A percentile compares a stretch with the other conserved stretches of the same genome.
Evolutionary conservation across 305 asterid species (phyloP).

Genomic region (Fraxinus paxiana): DNA sequence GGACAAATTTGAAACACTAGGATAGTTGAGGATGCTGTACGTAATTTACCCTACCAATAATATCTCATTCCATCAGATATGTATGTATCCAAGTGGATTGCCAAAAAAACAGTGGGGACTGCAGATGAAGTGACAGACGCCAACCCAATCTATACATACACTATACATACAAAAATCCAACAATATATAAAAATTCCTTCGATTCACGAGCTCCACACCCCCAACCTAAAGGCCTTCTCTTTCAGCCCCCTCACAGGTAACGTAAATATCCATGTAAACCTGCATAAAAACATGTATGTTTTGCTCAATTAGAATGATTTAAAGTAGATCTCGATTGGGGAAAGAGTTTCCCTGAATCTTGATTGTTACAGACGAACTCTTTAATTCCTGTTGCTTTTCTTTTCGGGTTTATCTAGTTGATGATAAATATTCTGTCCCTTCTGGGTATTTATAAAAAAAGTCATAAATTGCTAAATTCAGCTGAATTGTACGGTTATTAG

Average conservation of each 20-base stretch:
- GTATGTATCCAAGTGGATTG: not conserved
- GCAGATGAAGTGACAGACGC: not conserved
- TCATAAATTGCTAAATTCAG: conserved; percentile 7
- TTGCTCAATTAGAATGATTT: not conserved
- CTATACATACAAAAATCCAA: not conserved
- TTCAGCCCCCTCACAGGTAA: conserved; percentile 20
- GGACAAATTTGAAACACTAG: conserved; percentile 4
- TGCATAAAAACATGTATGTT: not conserved
- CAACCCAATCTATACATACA: not conserved
- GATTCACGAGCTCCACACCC: conserved; percentile 25
- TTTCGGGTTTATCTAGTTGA: not conserved
- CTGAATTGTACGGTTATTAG: not conserved
- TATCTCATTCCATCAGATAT: not conserved
- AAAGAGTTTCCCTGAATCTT: conserved; percentile 3
- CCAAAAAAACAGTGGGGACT: not conserved
- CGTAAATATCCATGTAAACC: not conserved
- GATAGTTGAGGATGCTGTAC: not conserved
- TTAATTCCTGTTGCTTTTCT: not conserved
- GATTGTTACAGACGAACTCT: conserved; percentile 17
- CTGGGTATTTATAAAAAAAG: not conserved
- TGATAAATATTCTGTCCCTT: not conserved
- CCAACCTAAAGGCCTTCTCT: conserved; percentile 22
- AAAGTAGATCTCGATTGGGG: conserved; percentile 18
- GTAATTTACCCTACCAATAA: not conserved
- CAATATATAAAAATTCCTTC: not conserved